phyloP scores from a whole-genome alignment of 495 filamentous ascomycete genomes.

The Astrocystis sublimbata region DNA sequence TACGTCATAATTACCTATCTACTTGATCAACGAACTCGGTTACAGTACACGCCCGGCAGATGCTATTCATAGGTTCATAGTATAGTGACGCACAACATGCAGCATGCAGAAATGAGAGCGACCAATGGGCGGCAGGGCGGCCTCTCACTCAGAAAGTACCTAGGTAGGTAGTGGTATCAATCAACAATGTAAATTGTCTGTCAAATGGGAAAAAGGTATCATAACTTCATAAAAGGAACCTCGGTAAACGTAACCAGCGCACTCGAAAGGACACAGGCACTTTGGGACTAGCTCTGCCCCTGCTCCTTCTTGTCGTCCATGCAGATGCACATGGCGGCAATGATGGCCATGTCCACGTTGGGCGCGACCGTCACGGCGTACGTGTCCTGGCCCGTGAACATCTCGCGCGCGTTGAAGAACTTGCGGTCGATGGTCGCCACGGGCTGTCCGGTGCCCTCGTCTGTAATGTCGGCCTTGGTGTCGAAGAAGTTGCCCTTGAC shows the following conservation, averaged over 20 bases:
- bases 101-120: too few relatives aligned
- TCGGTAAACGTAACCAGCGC: not conserved
- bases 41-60: too few relatives aligned
- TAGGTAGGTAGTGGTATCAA: not conserved
- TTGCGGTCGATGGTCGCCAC: slow-evolving; percentile 59
- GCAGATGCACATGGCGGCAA: slow-evolving; percentile 61
- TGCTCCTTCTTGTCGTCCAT: slow-evolving; percentile 50
- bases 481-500: slow-evolving; percentile 55
- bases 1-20: too few relatives aligned
- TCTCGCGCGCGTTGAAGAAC: slow-evolving; percentile 38
- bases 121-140: too few relatives aligned
- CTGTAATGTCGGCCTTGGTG: slow-evolving; percentile 49
- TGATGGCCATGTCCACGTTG: slow-evolving; percentile 58
- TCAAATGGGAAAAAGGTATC: not conserved
- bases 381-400: slow-evolving; percentile 49
- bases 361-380: slow-evolving; percentile 62
- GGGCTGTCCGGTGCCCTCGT: slow-evolving; percentile 40
- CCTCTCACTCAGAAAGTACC: not conserved
- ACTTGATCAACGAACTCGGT: too few relatives aligned
- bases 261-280: not conserved
- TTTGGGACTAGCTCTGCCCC: not conserved
- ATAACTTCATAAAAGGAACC: not conserved
- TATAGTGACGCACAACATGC: too few relatives aligned
- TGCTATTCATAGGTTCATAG: too few relatives aligned
- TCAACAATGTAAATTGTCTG: not conserved